Conservation (phyloP, 192 early-diverging fungal genomes). For the Mycoemilia scoparia region DNA sequence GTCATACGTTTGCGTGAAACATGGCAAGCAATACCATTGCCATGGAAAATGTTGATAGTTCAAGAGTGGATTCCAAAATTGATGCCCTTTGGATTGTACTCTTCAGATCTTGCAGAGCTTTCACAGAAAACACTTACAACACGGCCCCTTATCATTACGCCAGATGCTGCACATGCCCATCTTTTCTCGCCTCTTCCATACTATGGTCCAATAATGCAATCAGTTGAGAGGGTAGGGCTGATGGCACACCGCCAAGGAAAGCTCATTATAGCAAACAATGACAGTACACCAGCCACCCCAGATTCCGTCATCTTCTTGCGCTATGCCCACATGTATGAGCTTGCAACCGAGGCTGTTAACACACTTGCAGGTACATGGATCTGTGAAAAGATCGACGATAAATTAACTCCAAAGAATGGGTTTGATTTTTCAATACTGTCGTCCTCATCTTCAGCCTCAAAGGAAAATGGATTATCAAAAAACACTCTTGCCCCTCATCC, state of each 20-base stretch:
- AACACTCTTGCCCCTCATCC: no score
- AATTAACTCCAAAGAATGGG: no score
- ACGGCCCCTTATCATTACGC: constrained; percentile 13
- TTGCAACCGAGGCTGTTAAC: constrained; percentile 10
- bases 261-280: constrained; percentile 3
- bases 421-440: no score
- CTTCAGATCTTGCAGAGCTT: constrained; percentile 13
- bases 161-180: constrained; percentile 6
- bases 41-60: constrained; percentile 28
- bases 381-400: no score
- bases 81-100: constrained; percentile 31
- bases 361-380: no score
- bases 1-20: constrained; percentile 46
- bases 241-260: constrained; percentile 14
- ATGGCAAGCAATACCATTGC: constrained; percentile 39
- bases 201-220: constrained; percentile 40
- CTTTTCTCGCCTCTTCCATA: constrained; percentile 31
- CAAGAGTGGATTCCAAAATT: constrained; percentile 41
- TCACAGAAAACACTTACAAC: background rate
- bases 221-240: constrained; percentile 27
- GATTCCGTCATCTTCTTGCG: constrained; percentile 24
- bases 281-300: constrained; percentile 3
- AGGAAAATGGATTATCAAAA: no score
- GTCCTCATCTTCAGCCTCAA: no score
- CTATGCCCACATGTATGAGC: constrained; percentile 16